phyloP scores from a whole-genome alignment of 192 early-diverging fungal genomes.

The Backusella parvicylindrica region DNA sequence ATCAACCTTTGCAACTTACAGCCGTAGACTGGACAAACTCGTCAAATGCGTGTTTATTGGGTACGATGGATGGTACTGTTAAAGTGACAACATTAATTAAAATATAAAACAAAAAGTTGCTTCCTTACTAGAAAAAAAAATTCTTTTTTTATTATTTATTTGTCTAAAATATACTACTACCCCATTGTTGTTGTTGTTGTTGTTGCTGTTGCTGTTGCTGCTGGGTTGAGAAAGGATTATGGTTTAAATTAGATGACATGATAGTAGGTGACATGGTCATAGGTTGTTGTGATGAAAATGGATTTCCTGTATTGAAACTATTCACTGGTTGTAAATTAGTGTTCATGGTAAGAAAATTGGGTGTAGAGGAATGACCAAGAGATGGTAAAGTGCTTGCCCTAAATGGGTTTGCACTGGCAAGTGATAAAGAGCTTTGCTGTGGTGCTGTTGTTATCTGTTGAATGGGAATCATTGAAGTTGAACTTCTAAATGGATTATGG shows the following conservation, averaged over 20 bases:
- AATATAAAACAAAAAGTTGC: constrained; percentile 34
- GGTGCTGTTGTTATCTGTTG: neutral
- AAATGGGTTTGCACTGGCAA: constrained; percentile 18
- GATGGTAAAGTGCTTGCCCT: constrained; percentile 16
- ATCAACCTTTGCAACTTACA: constrained; percentile 36
- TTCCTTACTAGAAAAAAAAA: no score
- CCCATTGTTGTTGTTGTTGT: constrained; percentile 4
- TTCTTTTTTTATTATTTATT: neutral
- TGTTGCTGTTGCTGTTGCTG: neutral
- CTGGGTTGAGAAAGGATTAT: neutral
- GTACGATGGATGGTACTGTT: constrained; percentile 48
- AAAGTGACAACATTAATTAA: constrained; percentile 50
- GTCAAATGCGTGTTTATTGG: constrained; percentile 48
- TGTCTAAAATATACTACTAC: constrained; percentile 10
- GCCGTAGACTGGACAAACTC: constrained; percentile 52
- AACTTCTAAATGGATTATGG: neutral
- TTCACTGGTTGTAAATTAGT: neutral
- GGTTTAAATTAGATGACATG: neutral
- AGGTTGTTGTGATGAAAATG: neutral
- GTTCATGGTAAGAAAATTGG: neutral
- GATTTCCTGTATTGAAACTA: neutral
- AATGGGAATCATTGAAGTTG: neutral
- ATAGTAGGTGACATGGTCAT: neutral
- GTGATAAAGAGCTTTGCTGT: neutral
- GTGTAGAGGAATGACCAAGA: neutral